A percentile compares a stretch with the other conserved stretches of the same genome.
These are phyloP conservation scores for Pythium brassicae DNA, from an alignment of 352 stramenopile genomes.

Conservation along the genomic window DNA sequence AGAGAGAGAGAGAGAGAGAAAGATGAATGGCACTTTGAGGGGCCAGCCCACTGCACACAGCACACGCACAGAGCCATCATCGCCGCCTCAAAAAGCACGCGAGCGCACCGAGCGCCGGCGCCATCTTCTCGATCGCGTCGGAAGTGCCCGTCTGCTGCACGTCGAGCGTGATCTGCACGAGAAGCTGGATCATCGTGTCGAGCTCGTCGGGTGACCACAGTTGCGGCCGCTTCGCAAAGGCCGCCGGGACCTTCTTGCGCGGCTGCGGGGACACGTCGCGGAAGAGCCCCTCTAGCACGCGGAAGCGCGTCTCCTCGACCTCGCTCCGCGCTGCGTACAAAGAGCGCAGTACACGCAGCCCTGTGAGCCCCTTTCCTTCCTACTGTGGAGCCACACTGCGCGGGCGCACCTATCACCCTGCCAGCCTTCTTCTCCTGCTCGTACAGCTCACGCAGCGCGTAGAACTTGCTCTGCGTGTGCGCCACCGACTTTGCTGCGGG, in stretches of 20 bases:
- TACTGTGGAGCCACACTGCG: too few relatives aligned
- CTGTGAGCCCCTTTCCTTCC: too few relatives aligned
- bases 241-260: conserved; percentile 15
- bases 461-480: conserved; percentile 70
- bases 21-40: too few relatives aligned
- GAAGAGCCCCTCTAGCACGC: conserved; percentile 48
- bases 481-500: conserved; percentile 46
- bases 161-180: conserved; percentile 59
- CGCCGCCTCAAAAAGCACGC: background rate
- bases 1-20: background rate
- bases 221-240: conserved; percentile 28
- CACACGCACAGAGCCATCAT: too few relatives aligned
- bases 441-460: conserved; percentile 62
- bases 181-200: conserved; percentile 42
- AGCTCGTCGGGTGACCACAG: conserved; percentile 60
- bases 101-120: conserved; percentile 19
- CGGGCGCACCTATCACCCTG: conserved; percentile 2
- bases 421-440: conserved; percentile 33
- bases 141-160: conserved; percentile 49
- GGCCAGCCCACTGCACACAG: too few relatives aligned
- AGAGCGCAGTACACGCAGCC: background rate
- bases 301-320: conserved; percentile 26
- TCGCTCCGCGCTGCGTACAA: conserved; percentile 15
- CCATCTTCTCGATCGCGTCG: conserved; percentile 26
- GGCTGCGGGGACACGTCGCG: conserved; percentile 31